phyloP scores from a whole-genome alignment of 345 rosid genomes.

The Clarkia xantiana region DNA sequence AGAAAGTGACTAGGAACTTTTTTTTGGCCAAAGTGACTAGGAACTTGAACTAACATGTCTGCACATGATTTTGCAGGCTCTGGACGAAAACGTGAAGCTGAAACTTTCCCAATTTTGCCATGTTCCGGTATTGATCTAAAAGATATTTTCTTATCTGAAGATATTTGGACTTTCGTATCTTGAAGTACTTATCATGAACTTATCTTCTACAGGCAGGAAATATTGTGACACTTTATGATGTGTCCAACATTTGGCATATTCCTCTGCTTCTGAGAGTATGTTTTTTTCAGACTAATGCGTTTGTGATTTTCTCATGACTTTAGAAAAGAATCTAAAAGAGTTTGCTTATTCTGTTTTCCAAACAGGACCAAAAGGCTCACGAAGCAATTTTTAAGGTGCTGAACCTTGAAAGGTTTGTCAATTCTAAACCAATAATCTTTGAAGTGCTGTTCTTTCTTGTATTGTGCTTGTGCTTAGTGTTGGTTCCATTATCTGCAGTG shows the following conservation, averaged over 20 bases:
- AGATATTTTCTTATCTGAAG: neutral
- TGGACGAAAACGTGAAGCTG: slow-evolving; percentile 64
- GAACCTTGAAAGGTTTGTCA: slow-evolving; percentile 54
- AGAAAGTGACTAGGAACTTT: too few species aligned
- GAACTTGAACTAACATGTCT: slow-evolving; percentile 11
- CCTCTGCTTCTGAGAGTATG: slow-evolving; percentile 82
- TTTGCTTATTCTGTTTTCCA: slow-evolving; percentile 10
- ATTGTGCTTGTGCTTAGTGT: neutral
- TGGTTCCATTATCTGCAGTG: slow-evolving; percentile 22
- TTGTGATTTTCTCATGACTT: neutral
- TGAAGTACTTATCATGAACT: neutral
- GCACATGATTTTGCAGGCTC: slow-evolving; percentile 41
- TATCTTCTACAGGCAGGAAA: slow-evolving; percentile 41
- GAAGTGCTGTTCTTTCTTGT: neutral
- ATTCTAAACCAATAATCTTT: neutral
- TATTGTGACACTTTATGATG: slow-evolving; percentile 70
- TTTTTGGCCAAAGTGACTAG: too few species aligned
- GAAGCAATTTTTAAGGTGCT: slow-evolving; percentile 68
- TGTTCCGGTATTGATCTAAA: slow-evolving; percentile 39
- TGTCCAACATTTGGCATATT: slow-evolving; percentile 93
- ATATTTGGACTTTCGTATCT: neutral
- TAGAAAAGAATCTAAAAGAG: neutral
- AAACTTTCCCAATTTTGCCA: slow-evolving; percentile 92
- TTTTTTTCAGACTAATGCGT: neutral
- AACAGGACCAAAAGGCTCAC: slow-evolving; percentile 91